Base-by-base conservation (phyloP, 2,329 filamentous ascomycete genomes). In the Trichophyton verrucosum region DNA sequence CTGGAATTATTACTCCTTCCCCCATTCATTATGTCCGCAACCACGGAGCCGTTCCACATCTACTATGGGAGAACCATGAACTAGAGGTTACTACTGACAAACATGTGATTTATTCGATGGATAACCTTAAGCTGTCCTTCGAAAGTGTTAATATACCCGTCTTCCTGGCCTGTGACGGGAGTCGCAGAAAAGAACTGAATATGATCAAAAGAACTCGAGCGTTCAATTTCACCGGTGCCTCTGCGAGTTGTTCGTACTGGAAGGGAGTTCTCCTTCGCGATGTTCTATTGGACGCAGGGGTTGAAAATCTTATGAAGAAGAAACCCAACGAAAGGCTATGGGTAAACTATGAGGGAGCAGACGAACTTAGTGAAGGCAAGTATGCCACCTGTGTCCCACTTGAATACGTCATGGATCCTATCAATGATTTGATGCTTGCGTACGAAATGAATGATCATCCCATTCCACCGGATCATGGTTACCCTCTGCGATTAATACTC, bases 1-100 rank as follows among this genome's bases (percentile, higher is more conserved):
- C 74, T 3, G 79, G 79, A 0, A 67, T 81, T 0, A 78, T 80
- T 62, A 82, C 80, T 0, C 78, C 79, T 0, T 80, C 78, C 58
- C 71, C 76, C 60, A 63, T 81, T 1, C 78, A 81, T 65, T 82
- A 80, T 61, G 78, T 82, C 11, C 73, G 80, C 2, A 82, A 80
- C 58, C 80, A 82, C 61, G 79, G 78, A n/a, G 68, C 77, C 3
- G 80, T 82, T 0, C 80, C 80, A 0, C 71, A 76, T 6, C 61
- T 81, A 0, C 64, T 80, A 0, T 81, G 77, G 78, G 78, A 80
- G 59, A 75, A 73, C 8, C 79, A 81, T 66, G 69, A 71, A 13
- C 66, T 82, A 3, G 75, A 81, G 15, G 68, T 82, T 22, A 27
- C 15, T 22, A 22, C 46, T 49, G 46, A 49, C 46, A 68, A 72